A percentile compares a stretch with the other conserved stretches of the same genome.
Evolutionary conservation across 805 yeast genomes (phyloP).

Genomic region (Candida ortonii): DNA sequence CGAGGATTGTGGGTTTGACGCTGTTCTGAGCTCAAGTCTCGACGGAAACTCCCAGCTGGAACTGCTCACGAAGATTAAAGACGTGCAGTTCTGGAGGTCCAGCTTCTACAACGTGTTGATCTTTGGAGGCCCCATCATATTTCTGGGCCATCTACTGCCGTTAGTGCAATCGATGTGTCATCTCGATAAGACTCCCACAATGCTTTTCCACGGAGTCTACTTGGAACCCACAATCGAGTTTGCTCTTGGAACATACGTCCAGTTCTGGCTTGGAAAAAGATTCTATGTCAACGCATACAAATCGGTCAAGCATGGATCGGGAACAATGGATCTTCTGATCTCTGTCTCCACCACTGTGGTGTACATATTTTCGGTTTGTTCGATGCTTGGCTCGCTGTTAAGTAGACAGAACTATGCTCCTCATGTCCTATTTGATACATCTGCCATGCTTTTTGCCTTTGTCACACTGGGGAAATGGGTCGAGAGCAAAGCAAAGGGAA

Average conservation of each 20-base stretch:
- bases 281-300: conserved; percentile 65
- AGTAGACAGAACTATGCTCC: conserved; percentile 50
- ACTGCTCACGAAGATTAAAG: conserved; percentile 64
- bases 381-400: conserved; percentile 51
- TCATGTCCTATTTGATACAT: conserved; percentile 77
- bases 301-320: conserved; percentile 66
- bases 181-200: conserved; percentile 9
- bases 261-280: conserved; percentile 61
- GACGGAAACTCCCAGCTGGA: conserved; percentile 70
- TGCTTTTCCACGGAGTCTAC: conserved; percentile 53
- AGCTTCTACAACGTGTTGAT: conserved; percentile 50
- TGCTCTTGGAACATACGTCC: conserved; percentile 54
- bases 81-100: conserved; percentile 66
- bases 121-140: conserved; percentile 62
- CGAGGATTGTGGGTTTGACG: conserved; percentile 52
- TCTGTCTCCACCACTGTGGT: conserved; percentile 79
- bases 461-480: conserved; percentile 88
- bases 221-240: conserved; percentile 63
- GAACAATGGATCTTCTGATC: conserved; percentile 91
- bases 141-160: conserved; percentile 49
- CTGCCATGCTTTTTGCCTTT: conserved; percentile 78
- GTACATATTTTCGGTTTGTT: conserved; percentile 65
- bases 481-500: conserved; percentile 90
- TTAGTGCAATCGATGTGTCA: conserved; percentile 28
- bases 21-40: conserved; percentile 42